A percentile compares a stretch with the other conserved stretches of the same genome.
Evolutionary conservation across 768 basidiomycete species (phyloP).

Genomic region (Leucocoprinus sp.): DNA sequence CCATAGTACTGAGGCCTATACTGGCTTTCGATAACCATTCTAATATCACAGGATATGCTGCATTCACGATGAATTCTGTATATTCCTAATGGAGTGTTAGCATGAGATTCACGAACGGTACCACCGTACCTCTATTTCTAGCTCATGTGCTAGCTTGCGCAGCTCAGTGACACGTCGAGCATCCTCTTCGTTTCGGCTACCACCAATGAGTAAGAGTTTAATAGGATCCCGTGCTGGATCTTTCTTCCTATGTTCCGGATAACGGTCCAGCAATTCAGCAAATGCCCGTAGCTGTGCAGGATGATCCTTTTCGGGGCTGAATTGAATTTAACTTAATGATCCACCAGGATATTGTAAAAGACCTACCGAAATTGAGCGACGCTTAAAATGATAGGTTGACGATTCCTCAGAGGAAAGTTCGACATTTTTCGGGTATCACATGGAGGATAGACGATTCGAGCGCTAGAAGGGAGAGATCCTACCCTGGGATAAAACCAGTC

Average conservation of each 20-base stretch:
- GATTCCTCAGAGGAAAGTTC: conserved; percentile 39
- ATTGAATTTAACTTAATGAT: background rate
- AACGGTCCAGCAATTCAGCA: conserved; percentile 40
- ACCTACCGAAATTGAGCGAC: conserved; percentile 87
- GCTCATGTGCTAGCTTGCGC: conserved; percentile 45
- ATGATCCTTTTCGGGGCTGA: conserved; percentile 93
- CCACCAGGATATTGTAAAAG: background rate
- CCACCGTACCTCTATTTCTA: conserved; percentile 50
- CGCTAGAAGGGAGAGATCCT: conserved; percentile 3
- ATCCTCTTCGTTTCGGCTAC: conserved; percentile 75
- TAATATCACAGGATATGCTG: conserved; percentile 64
- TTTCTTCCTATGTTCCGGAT: conserved; percentile 49
- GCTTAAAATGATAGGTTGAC: conserved; percentile 69
- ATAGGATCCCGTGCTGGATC: conserved; percentile 23
- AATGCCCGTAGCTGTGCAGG: conserved; percentile 70
- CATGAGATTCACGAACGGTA: background rate
- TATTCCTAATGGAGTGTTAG: conserved; percentile 37
- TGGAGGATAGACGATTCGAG: conserved; percentile 77
- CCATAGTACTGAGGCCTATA: conserved; percentile 92
- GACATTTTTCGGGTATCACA: conserved; percentile 78
- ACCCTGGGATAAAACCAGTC: conserved; percentile 19
- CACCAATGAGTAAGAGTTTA: conserved; percentile 73
- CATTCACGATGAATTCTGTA: conserved; percentile 79
- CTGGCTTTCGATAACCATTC: conserved; percentile 65
- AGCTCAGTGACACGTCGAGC: conserved; percentile 58